Base-by-base conservation (phyloP, 192 early-diverging fungal species). In the Phycomyces nitens region DNA sequence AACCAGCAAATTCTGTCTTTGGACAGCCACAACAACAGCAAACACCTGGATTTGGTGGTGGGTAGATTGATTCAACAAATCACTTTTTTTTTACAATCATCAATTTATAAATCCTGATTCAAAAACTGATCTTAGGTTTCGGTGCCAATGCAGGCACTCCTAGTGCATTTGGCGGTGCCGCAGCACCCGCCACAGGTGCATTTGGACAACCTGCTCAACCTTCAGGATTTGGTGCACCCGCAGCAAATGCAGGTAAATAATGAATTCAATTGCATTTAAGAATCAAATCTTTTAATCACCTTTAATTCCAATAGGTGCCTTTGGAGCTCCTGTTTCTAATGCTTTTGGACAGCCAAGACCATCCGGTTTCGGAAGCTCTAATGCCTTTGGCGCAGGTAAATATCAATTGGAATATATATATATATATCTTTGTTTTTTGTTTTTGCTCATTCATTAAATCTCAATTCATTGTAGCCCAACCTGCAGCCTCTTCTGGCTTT, bases 321-420 rank as follows among this genome's bases (percentile, higher is more conserved):
- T 61, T 54, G 57, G 57, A 56, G 23, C 62, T 6, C 6, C 56
- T 15, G 39, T n/a, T 18, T 27, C 56, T n/a, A 29, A 21, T 47
- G 58, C 69, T 22, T 60, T 68, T 34, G 53, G 60, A 38, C 62
- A 76, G 55, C 65, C 68, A 20, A 60, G 73, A 54, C 43, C 69
- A 5, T 56, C 71, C 41, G 83, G 69, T 0, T 82, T 82, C 62
- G 73, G 73, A 39, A 72, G 71, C 23, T 74, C 76, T 56, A 65
- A 68, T 22, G 73, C 60, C 11, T 66, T 60, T 66, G 72, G 59
- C 38, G 57, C 65, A 18, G 47, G 66, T 61, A 68, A 58, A 20
- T 44, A 14, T 40, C 22, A 58, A 58, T 29, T 54, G 3, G 21
- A 2, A 39, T 58, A 5, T 21, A 42, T 29, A 9, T n/a, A 29